Evolutionary conservation across 148 eudicot genomes (phyloP).

Genomic region (Fagopyrum homotropicum): DNA sequence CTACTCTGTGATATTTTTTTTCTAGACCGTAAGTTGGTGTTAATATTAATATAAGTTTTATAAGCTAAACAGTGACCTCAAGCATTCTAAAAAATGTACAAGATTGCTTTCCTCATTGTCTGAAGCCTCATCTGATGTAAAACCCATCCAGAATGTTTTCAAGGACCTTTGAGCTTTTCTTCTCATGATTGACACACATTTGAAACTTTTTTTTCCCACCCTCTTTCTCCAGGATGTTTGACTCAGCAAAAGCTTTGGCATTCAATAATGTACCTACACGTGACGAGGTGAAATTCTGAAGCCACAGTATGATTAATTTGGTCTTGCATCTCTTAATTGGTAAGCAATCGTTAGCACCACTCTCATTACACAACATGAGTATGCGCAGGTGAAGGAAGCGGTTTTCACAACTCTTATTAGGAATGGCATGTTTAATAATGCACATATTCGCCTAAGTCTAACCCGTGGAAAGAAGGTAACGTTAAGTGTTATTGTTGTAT

Average conservation of each 20-base stretch:
- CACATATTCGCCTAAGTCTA: conserved; percentile 83
- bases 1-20: neutral
- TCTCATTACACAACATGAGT: neutral
- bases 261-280: conserved; percentile 78
- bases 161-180: neutral
- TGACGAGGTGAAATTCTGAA: conserved; percentile 47
- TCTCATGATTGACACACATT: neutral
- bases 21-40: neutral
- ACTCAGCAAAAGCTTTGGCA: conserved; percentile 96
- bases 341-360: neutral
- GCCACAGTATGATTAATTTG: neutral
- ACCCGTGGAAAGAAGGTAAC: conserved; percentile 95
- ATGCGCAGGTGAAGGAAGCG: conserved; percentile 81
- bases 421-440: conserved; percentile 92
- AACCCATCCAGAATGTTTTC: no score
- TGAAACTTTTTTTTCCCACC: neutral
- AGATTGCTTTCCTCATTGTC: no score
- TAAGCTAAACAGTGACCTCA: no score
- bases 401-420: conserved; percentile 74
- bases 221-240: conserved; percentile 55
- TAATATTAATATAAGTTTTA: neutral
- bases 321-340: neutral
- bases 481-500: neutral
- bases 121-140: no score
- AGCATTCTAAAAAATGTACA: no score